phyloP scores from a whole-genome alignment of 2,329 filamentous ascomycete genomes.

The Penicillium vulpinum region DNA sequence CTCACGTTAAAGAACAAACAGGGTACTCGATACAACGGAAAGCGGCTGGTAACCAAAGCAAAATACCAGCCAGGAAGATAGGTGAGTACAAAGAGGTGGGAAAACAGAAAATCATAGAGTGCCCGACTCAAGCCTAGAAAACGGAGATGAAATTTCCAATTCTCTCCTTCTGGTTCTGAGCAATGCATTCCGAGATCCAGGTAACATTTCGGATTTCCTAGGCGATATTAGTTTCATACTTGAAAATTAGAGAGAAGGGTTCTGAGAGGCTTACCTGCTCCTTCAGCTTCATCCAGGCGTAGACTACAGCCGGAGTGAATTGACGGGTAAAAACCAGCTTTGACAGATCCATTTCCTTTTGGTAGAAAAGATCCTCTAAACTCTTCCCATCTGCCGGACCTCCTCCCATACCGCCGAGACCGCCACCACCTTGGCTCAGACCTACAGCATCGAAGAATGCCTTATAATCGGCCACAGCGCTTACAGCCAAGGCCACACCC shows the following conservation, averaged over 20 bases:
- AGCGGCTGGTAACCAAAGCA: constrained; percentile 15
- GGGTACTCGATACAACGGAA: constrained; percentile 34
- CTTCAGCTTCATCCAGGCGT: constrained; percentile 94
- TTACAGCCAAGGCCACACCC: constrained; percentile 88
- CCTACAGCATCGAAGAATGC: constrained; percentile 92
- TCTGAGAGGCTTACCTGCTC: constrained; percentile 72
- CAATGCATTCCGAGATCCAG: constrained; percentile 99
- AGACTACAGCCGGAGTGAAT: constrained; percentile 92
- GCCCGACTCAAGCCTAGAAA: constrained; percentile 59
- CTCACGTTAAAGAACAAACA: constrained; percentile 33
- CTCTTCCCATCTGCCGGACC: constrained; percentile 76
- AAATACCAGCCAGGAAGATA: constrained; percentile 18
- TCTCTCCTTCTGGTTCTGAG: constrained; percentile 98
- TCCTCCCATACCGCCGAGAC: constrained; percentile 75
- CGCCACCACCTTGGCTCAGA: constrained; percentile 69
- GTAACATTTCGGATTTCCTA: constrained; percentile 99
- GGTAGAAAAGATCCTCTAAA: constrained; percentile 96
- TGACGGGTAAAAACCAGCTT: constrained; percentile 94
- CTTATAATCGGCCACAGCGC: constrained; percentile 92
- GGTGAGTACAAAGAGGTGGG: constrained; percentile 20
- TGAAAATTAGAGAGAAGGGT: not conserved
- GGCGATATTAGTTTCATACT: constrained; percentile 24
- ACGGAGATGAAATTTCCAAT: constrained; percentile 99
- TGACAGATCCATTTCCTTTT: constrained; percentile 98
- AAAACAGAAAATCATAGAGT: constrained; percentile 14